Evolutionary conservation across 805 yeast species (phyloP).

Genomic region (Suhomyces tanzawaensis): DNA sequence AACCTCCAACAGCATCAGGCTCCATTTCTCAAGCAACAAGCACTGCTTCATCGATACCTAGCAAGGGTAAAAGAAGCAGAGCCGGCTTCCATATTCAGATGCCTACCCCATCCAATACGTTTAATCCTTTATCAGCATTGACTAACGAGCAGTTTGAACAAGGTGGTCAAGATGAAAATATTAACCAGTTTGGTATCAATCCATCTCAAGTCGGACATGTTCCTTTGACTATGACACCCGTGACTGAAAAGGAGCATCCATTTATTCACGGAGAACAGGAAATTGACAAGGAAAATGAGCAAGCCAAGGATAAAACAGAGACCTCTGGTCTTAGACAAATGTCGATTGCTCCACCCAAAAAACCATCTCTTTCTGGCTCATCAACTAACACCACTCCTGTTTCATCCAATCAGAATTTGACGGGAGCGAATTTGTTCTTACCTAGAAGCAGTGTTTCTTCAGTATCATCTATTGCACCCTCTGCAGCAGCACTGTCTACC

Average conservation of each 20-base stretch:
- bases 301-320: constrained; percentile 3
- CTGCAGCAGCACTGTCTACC: background rate
- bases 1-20: background rate
- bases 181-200: constrained; percentile 69
- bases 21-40: background rate
- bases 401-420: background rate
- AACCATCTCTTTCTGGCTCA: background rate
- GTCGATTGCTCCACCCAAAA: constrained; percentile 1
- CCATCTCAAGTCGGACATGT: constrained; percentile 47
- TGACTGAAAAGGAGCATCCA: constrained; percentile 53
- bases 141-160: constrained; percentile 27
- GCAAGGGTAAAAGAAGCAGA: constrained; percentile 41
- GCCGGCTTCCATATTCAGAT: constrained; percentile 66
- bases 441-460: constrained; percentile 7
- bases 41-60: constrained; percentile 6
- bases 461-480: background rate
- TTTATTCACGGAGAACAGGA: constrained; percentile 7
- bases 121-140: constrained; percentile 36
- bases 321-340: background rate
- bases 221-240: constrained; percentile 77
- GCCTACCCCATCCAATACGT: constrained; percentile 61
- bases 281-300: constrained; percentile 1
- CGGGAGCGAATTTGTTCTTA: constrained; percentile 7
- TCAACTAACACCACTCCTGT: constrained; percentile 3
- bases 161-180: constrained; percentile 33